Evolutionary conservation across 1,139 yeast species (phyloP).

Genomic region (Scheffersomyces titani): DNA sequence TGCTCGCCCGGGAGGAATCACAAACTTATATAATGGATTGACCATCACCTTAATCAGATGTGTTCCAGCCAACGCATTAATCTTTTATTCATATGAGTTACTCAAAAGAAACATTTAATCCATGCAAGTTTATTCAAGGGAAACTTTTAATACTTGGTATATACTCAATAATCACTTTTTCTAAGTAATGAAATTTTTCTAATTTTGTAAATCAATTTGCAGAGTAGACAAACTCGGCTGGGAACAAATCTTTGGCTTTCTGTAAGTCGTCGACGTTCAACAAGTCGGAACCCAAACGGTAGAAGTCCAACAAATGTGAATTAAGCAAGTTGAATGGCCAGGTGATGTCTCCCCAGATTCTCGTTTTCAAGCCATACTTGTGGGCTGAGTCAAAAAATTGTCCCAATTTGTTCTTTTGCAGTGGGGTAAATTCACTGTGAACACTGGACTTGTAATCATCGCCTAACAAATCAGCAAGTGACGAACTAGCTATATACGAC

Average conservation of each 20-base stretch:
- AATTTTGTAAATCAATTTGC: slow-evolving; percentile 33
- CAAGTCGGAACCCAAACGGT: slow-evolving; percentile 35
- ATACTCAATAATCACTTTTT: not conserved
- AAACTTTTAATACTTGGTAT: not conserved
- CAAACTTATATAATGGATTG: slow-evolving; percentile 79
- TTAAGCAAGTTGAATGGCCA: slow-evolving; percentile 38
- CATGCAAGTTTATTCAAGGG: not conserved
- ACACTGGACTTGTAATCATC: slow-evolving; percentile 14
- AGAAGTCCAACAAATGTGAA: slow-evolving; percentile 29
- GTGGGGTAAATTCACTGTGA: slow-evolving; percentile 17
- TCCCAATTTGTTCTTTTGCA: slow-evolving; percentile 21
- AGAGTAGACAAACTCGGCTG: slow-evolving; percentile 1
- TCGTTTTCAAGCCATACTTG: slow-evolving; percentile 35
- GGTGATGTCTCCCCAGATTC: slow-evolving; percentile 46
- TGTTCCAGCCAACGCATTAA: slow-evolving; percentile 86
- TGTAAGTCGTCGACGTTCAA: slow-evolving; percentile 41
- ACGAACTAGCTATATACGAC: slow-evolving; percentile 39
- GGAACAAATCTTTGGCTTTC: slow-evolving; percentile 23
- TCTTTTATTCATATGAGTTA: slow-evolving; percentile 77
- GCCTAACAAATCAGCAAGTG: slow-evolving; percentile 33
- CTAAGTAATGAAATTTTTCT: slow-evolving; percentile 30
- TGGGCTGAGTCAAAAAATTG: slow-evolving; percentile 33
- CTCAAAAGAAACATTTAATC: slow-evolving; percentile 44
- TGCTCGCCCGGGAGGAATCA: slow-evolving; percentile 52
- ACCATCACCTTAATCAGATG: slow-evolving; percentile 82